A percentile compares a stretch with the other conserved stretches of the same genome.
Conservation (phyloP, 768 basidiomycete species). For the Tylopilus sp. region DNA sequence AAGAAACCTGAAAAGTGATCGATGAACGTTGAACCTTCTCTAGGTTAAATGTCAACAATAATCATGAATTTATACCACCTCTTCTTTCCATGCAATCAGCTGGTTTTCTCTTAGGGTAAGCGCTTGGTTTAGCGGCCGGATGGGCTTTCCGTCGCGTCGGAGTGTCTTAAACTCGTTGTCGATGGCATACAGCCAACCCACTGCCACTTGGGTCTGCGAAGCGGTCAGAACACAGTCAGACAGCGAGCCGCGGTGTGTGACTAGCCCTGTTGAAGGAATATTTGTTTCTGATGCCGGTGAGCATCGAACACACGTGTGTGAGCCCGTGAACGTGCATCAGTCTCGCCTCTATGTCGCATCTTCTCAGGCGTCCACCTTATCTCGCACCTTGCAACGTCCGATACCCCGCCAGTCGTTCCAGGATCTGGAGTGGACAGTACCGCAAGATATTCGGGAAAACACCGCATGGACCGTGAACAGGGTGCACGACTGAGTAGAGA, state of each 20-base stretch:
- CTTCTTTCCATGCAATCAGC: constrained; percentile 48
- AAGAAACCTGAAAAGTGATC: no score
- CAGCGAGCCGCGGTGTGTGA: constrained; percentile 66
- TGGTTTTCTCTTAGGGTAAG: constrained; percentile 51
- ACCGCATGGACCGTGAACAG: constrained; percentile 46
- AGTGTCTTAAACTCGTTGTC: constrained; percentile 41
- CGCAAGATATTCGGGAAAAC: constrained; percentile 55
- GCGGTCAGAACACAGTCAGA: constrained; percentile 56
- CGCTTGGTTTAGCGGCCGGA: constrained; percentile 36
- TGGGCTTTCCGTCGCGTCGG: constrained; percentile 32
- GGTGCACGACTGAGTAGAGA: constrained; percentile 68
- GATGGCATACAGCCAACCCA: constrained; percentile 54
- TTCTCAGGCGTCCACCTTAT: constrained; percentile 70
- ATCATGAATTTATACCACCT: constrained; percentile 52
- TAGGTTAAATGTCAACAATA: constrained; percentile 27
- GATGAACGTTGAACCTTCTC: constrained; percentile 10
- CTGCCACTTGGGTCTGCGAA: constrained; percentile 47
- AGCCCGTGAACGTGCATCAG: not conserved
- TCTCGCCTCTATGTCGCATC: constrained; percentile 48
- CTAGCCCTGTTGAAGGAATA: constrained; percentile 44
- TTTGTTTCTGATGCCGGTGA: not conserved
- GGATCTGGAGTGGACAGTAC: constrained; percentile 54
- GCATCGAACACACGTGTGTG: no score
- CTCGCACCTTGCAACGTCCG: constrained; percentile 51
- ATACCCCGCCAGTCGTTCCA: constrained; percentile 44